Evolutionary conservation across 2,329 filamentous ascomycete species (phyloP).

Genomic region (Arachnomyces sp.): DNA sequence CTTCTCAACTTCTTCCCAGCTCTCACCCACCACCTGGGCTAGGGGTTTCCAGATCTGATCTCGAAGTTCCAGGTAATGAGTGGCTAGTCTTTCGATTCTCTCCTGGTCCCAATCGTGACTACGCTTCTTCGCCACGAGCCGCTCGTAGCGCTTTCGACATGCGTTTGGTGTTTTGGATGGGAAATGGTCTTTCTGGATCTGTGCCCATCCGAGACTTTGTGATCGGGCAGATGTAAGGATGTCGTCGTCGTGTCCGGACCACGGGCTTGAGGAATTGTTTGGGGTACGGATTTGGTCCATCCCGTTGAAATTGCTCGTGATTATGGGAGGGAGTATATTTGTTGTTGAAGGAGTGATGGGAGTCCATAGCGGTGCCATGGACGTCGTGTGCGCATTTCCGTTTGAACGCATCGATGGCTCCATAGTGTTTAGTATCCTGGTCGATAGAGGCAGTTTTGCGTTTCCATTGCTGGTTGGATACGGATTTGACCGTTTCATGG

Average conservation of each 20-base stretch:
- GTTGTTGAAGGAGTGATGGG: too few species aligned
- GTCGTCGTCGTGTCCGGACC: constrained; percentile 68
- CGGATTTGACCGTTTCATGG: too few species aligned
- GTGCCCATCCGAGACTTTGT: constrained; percentile 73
- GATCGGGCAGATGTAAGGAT: constrained; percentile 64
- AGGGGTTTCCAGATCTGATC: constrained; percentile 75
- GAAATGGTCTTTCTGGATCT: constrained; percentile 71
- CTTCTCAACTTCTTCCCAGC: constrained; percentile 65
- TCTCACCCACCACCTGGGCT: constrained; percentile 52
- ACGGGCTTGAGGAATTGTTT: constrained; percentile 44
- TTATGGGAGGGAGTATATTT: too few species aligned
- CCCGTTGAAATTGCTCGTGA: background rate
- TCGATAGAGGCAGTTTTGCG: too few species aligned
- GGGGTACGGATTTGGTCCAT: constrained; percentile 1
- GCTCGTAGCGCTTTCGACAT: constrained; percentile 81
- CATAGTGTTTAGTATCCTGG: too few species aligned
- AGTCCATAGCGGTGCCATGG: too few species aligned
- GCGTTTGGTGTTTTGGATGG: constrained; percentile 71
- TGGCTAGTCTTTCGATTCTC: constrained; percentile 66
- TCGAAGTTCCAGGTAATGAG: constrained; percentile 70
- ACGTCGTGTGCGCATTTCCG: too few species aligned
- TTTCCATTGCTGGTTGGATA: too few species aligned
- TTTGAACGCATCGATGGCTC: too few species aligned
- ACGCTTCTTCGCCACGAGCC: constrained; percentile 65
- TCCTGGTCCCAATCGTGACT: constrained; percentile 71